Evolutionary conservation across 2,329 filamentous ascomycete species (phyloP), one percentile per base, ranked within the genome.

Genomic region (Exophiala calicioides): DNA sequence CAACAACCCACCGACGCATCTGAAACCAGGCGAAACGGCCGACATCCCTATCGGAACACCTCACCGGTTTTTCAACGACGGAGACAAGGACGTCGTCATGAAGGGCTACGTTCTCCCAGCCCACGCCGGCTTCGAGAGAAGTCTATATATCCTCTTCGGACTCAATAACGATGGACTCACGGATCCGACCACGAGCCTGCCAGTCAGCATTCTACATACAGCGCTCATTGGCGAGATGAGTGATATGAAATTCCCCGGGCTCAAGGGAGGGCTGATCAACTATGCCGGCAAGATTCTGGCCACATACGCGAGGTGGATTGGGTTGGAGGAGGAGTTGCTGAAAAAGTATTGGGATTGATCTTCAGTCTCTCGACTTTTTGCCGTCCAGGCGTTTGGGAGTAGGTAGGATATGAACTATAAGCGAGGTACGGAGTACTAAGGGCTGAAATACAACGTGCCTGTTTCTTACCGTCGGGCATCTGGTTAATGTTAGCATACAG

Each of bases 101-200:
- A 37, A 38, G 15, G 51, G 34, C 8, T 44, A 34, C n/a, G 42
- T 55, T 9, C 12, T 45, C 18, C 54, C 54, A 2, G 44, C 35
- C 5, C 47, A 52, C n/a, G 47, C 39, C 13, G 53, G 53, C 9
- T 57, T 57, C 29, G 54, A 57, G 26, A 52, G 35, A 32, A 49
- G 44, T 32, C 16, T 57, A 37, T 49, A 52, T 31, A 53, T 57
- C 19, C 19, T 57, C 19, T 57, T 52, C 34, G 54, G 54, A n/a
- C 34, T 57, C 9, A 50, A 50, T 24, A 55, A 52, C 16, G 54
- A 57, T 19, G 54, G 48, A 1, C 12, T 47, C n/a, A 44, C 45
- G 7, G 44, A 52, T 24, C 44, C 49, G 3, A n/a, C 44, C 24
- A 50, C 50, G 3, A 45, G 41, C 5, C 24, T 55, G 44, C 54